Base-by-base conservation (phyloP, 2,329 filamentous ascomycete species). In the Eutypella sp. region DNA sequence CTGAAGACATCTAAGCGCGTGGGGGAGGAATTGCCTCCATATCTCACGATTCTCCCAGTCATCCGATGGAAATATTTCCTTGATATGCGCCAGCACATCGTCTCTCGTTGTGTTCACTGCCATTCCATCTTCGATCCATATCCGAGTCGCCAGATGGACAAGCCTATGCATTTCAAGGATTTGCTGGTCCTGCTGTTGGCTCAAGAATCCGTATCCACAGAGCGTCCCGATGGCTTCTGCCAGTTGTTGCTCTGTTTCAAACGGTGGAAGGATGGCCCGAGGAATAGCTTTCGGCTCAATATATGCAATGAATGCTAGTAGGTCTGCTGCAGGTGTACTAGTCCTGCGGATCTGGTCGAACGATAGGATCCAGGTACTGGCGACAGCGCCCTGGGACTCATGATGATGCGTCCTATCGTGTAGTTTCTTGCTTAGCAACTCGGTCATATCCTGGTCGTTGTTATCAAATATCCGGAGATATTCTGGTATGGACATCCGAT, bases 261-360 rank as follows among this genome's bases (percentile, higher is more conserved):
- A 0, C 20, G 25, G 0, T 1, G 67, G 65, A 2, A 67, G 47
- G 0, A 73, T 50, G 1, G 64, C 60, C 25, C 47, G 50, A 3
- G 70, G 65, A 40, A 73, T 70, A 0, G 61, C 61, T 46, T 66
- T 67, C 0, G 64, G 59, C 46, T 70, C 64, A 38, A 75, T 64
- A 19, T 56, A 67, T 2, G 66, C 65, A 15, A 70, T 61, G 41
- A 71, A 68, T 0, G 57, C 62, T 0, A 76, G 56, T 31, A 70
- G 46, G 0, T 63, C 45, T 29, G 64, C 65, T 1, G 70, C 70
- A 4, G 52, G 27, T 2, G 41, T 5, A 39, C 67, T 50, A 1
- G 22, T 45, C 24, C 50, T 45, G 20, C 49, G 51, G 20, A 72
- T 68, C 24, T 66, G 58, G 15, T 69, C 54, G 27, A 74, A 69